phyloP scores from a whole-genome alignment of 2,329 filamentous ascomycete species.

The Fusarium xylarioides region DNA sequence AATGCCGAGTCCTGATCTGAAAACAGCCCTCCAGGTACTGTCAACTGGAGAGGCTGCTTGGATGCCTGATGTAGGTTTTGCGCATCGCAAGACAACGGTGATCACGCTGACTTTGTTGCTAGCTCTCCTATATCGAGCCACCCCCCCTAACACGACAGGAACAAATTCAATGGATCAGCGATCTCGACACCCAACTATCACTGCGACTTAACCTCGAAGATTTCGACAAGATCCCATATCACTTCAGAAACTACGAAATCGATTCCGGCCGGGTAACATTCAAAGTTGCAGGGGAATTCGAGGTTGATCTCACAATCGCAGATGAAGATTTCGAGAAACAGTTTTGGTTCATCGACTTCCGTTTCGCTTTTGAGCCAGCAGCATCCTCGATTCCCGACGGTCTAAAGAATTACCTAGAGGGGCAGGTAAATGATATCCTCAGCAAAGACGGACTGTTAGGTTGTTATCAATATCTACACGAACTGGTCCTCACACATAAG shows the following conservation, averaged over 20 bases:
- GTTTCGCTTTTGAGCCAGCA: constrained; percentile 81
- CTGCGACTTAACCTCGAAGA: constrained; percentile 88
- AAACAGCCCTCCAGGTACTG: constrained; percentile 86
- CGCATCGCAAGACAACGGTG: not conserved
- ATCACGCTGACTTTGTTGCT: constrained; percentile 47
- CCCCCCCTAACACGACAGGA: constrained; percentile 76
- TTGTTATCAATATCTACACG: constrained; percentile 88
- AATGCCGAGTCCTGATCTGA: constrained; percentile 88
- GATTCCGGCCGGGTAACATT: constrained; percentile 91
- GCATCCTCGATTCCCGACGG: constrained; percentile 68
- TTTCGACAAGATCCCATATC: constrained; percentile 75
- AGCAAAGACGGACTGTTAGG: constrained; percentile 75
- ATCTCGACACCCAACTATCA: constrained; percentile 84
- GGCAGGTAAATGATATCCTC: constrained; percentile 76
- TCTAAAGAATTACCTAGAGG: constrained; percentile 73
- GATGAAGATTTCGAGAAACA: constrained; percentile 85
- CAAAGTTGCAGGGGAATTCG: constrained; percentile 82
- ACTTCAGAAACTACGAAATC: constrained; percentile 81
- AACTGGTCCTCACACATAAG: constrained; percentile 89
- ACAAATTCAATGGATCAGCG: constrained; percentile 77
- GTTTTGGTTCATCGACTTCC: constrained; percentile 94
- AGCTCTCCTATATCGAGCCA: constrained; percentile 81
- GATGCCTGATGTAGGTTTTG: constrained; percentile 76
- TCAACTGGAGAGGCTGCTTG: constrained; percentile 79
- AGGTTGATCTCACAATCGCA: constrained; percentile 90